Conservation (phyloP, 805 yeast species). For the Metschnikowia lunata region DNA sequence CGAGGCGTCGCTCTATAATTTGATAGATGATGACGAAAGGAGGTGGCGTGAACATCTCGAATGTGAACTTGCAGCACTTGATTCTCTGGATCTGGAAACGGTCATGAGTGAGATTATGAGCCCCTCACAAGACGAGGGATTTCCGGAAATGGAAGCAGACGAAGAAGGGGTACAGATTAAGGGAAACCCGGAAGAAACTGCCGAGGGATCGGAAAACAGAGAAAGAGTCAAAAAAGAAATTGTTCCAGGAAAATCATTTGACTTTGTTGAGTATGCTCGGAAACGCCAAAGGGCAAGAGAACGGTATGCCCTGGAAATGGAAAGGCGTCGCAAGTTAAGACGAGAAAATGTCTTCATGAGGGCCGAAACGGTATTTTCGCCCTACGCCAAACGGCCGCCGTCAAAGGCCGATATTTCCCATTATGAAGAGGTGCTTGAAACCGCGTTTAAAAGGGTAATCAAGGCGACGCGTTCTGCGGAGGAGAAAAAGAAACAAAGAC, state of each 20-base stretch:
- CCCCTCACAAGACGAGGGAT: not conserved
- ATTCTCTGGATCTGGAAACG: slow-evolving; percentile 1
- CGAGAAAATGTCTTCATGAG: slow-evolving; percentile 30
- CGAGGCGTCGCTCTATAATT: slow-evolving; percentile 67
- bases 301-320: slow-evolving; percentile 22
- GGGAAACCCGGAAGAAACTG: not conserved
- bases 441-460: slow-evolving; percentile 31
- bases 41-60: slow-evolving; percentile 29
- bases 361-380: slow-evolving; percentile 37
- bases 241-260: slow-evolving; percentile 30
- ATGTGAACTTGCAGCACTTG: slow-evolving; percentile 16
- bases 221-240: not conserved
- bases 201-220: not conserved
- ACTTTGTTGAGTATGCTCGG: slow-evolving; percentile 55
- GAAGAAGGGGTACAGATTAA: not conserved
- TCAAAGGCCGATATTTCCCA: slow-evolving; percentile 21
- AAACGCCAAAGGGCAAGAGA: slow-evolving; percentile 39
- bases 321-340: slow-evolving; percentile 19
- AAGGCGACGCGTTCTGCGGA: slow-evolving; percentile 29
- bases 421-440: slow-evolving; percentile 21
- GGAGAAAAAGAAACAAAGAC: slow-evolving; percentile 9
- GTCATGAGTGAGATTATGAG: slow-evolving; percentile 5
- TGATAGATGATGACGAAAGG: slow-evolving; percentile 41
- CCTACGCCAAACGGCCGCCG: slow-evolving; percentile 27
- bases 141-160: slow-evolving; percentile 1